These are phyloP conservation scores for Clathrus columnatus DNA, from an alignment of 768 basidiomycete species.

Conservation along the genomic window DNA sequence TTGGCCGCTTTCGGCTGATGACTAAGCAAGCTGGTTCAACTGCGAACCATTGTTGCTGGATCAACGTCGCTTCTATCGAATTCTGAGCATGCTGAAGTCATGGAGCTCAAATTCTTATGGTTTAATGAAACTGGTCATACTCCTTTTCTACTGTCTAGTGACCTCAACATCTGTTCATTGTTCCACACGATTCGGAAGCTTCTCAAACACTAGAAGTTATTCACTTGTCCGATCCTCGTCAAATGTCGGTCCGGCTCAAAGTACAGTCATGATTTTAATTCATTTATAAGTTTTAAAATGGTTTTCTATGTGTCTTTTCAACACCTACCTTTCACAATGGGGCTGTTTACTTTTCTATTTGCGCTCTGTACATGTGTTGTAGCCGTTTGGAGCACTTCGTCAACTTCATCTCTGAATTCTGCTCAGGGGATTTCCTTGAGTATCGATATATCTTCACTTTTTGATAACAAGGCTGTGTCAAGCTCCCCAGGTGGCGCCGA, in stretches of 20 bases:
- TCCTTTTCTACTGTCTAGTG: too few species aligned
- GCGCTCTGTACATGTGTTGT: not conserved
- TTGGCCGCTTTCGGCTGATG: too few species aligned
- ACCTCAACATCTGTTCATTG: not conserved
- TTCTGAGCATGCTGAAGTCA: too few species aligned
- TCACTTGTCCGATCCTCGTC: not conserved
- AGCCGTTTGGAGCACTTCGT: not conserved
- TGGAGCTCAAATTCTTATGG: too few species aligned
- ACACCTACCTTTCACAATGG: not conserved
- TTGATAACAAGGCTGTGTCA: conserved; percentile 2
- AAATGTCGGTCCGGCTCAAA: not conserved
- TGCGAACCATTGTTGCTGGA: too few species aligned
- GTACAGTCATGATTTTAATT: too few species aligned
- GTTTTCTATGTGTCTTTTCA: not conserved
- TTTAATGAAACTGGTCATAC: too few species aligned
- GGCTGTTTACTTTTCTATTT: not conserved
- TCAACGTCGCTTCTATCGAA: too few species aligned
- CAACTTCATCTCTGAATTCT: not conserved
- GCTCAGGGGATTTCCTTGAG: not conserved
- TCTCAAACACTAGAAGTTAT: not conserved
- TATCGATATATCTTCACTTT: not conserved
- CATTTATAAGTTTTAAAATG: not conserved
- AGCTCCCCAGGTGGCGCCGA: conserved; percentile 19
- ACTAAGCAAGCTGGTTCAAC: too few species aligned
- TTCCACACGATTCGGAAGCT: not conserved